Conservation (phyloP, 2,329 filamentous ascomycete genomes). For the Phialophora expanda region DNA sequence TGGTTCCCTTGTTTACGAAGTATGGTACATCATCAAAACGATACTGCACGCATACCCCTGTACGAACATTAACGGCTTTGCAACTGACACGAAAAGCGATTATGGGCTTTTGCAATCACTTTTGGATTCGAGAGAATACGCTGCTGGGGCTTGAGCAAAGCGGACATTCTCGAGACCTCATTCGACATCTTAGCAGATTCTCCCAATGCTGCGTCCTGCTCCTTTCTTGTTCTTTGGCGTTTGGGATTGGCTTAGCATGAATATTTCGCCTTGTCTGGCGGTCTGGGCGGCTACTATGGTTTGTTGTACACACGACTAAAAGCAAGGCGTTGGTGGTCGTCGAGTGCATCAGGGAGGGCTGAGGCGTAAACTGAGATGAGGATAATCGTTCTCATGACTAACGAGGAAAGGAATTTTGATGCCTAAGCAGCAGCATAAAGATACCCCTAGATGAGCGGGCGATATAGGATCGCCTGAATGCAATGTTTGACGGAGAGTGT, state of each 20-base stretch:
- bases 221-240: background rate
- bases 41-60: conserved; percentile 4
- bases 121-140: background rate
- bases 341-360: background rate
- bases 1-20: background rate
- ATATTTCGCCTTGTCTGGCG: background rate
- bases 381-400: background rate
- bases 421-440: background rate
- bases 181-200: background rate
- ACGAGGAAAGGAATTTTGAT: background rate
- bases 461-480: background rate
- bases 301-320: background rate
- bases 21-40: background rate
- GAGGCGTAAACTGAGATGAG: background rate
- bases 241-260: background rate
- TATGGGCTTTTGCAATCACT: background rate
- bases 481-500: background rate
- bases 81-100: background rate
- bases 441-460: background rate
- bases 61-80: conserved; percentile 1
- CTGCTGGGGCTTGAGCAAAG: background rate
- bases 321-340: background rate
- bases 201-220: conserved; percentile 12
- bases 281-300: background rate
- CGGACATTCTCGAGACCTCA: background rate